These are phyloP conservation scores for Multifurca ochricompacta DNA, from an alignment of 768 basidiomycete species.

Conservation along the genomic window DNA sequence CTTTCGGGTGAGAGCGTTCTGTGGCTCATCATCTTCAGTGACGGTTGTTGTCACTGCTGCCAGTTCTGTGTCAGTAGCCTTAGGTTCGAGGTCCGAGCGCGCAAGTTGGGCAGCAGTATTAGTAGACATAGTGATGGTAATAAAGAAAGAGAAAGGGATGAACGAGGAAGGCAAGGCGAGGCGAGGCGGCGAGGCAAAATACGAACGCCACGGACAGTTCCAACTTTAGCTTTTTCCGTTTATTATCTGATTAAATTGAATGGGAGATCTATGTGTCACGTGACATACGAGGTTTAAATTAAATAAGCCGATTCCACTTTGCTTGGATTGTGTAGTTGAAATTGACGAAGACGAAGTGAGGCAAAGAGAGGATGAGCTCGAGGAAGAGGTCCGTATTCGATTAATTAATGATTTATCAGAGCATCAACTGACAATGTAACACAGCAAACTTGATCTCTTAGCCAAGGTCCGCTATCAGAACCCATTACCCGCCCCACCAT, in stretches of 20 bases:
- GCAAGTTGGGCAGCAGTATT: constrained; percentile 5
- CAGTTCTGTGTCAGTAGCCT: constrained; percentile 13
- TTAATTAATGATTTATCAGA: background rate
- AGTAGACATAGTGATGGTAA: constrained; percentile 10
- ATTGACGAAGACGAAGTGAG: no score
- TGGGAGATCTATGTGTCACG: no score
- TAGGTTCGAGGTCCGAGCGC: constrained; percentile 1
- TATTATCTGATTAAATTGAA: constrained; percentile 9
- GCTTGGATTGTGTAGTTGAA: no score
- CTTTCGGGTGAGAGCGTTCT: constrained; percentile 58
- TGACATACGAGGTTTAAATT: no score
- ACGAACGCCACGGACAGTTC: no score
- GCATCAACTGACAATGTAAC: constrained; percentile 7
- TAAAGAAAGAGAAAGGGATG: background rate
- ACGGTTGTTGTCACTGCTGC: constrained; percentile 11
- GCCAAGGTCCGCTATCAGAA: constrained; percentile 92
- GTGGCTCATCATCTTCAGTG: constrained; percentile 39
- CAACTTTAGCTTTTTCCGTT: background rate
- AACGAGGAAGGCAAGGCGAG: no score
- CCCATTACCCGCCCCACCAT: constrained; percentile 92
- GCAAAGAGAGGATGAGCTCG: constrained; percentile 37
- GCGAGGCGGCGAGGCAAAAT: background rate
- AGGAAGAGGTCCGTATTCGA: constrained; percentile 40
- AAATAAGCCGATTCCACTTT: no score
- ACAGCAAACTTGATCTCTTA: constrained; percentile 80